A percentile compares a stretch with the other conserved stretches of the same genome.
phyloP scores from a whole-genome alignment of 73 alveolate species.

The Paramecium octaurelia region DNA sequence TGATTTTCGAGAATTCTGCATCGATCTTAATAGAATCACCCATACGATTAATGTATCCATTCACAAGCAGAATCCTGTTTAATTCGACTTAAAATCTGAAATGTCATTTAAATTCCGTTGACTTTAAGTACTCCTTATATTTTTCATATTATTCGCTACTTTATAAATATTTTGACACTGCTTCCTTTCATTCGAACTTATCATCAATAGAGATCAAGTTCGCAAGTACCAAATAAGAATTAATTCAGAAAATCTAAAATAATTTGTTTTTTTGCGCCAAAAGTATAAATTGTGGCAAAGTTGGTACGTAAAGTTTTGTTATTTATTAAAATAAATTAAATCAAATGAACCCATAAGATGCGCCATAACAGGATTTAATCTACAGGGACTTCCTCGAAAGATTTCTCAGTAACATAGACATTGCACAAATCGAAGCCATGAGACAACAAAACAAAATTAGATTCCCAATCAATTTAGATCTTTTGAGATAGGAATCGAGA shows the following conservation, averaged over 20 bases:
- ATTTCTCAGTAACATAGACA: constrained; percentile 2
- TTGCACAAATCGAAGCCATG: constrained; percentile 10
- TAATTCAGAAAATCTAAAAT: background rate
- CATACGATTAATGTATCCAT: background rate
- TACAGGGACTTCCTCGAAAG: background rate
- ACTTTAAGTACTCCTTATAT: background rate
- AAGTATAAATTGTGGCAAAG: background rate
- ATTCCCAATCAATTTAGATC: constrained; percentile 24
- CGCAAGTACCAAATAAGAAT: background rate
- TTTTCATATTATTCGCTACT: background rate
- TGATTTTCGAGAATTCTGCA: too few species aligned
- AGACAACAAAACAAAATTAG: background rate
- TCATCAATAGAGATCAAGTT: background rate
- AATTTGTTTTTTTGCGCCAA: background rate
- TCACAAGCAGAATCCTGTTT: background rate
- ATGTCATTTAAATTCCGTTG: background rate
- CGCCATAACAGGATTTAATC: background rate
- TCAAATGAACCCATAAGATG: background rate
- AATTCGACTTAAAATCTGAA: background rate
- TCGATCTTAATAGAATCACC: too few species aligned
- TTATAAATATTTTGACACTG: background rate
- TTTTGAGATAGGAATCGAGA: background rate
- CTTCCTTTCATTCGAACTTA: background rate
- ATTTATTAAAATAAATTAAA: background rate
- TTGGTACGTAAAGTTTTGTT: background rate